phyloP scores from a whole-genome alignment of 2,329 filamentous ascomycete species.

The Ophiocordyceps polyrhachis-furcata region DNA sequence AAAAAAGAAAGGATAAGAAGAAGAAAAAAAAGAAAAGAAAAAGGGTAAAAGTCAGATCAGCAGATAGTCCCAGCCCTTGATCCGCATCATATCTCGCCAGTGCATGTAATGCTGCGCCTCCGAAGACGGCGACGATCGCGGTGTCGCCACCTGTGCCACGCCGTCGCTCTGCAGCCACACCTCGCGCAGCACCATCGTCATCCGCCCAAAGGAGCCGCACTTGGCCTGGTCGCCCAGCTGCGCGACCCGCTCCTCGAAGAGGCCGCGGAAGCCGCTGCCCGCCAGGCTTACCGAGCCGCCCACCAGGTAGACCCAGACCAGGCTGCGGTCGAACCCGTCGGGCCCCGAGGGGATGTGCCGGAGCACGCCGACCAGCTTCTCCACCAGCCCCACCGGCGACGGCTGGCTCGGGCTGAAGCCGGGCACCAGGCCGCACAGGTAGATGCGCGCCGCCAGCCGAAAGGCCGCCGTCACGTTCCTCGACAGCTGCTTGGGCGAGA shows the following conservation, averaged over 20 bases:
- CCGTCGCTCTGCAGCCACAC: constrained; percentile 66
- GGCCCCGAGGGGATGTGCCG: constrained; percentile 67
- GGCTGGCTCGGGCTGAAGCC: constrained; percentile 61
- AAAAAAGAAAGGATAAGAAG: too few species aligned
- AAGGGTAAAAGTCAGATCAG: constrained; percentile 44
- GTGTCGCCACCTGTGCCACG: constrained; percentile 17
- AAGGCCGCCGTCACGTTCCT: constrained; percentile 82
- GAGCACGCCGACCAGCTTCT: constrained; percentile 58
- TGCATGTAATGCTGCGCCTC: constrained; percentile 49
- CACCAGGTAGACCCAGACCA: constrained; percentile 86
- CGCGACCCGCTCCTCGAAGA: constrained; percentile 58
- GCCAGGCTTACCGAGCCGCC: constrained; percentile 62
- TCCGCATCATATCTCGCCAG: constrained; percentile 88
- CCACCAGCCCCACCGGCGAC: constrained; percentile 58
- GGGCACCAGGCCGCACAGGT: constrained; percentile 88
- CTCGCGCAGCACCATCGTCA: constrained; percentile 60
- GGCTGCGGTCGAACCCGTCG: constrained; percentile 70
- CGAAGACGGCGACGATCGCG: constrained; percentile 16
- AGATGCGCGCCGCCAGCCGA: constrained; percentile 82
- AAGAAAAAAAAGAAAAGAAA: not conserved
- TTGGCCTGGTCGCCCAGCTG: constrained; percentile 59
- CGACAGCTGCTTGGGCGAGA: constrained; percentile 67
- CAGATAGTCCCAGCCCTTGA: constrained; percentile 82
- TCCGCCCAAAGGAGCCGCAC: constrained; percentile 72
- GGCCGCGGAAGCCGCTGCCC: constrained; percentile 53